phyloP scores from a whole-genome alignment of 768 basidiomycete species.

The Hygrocybe coccinea region DNA sequence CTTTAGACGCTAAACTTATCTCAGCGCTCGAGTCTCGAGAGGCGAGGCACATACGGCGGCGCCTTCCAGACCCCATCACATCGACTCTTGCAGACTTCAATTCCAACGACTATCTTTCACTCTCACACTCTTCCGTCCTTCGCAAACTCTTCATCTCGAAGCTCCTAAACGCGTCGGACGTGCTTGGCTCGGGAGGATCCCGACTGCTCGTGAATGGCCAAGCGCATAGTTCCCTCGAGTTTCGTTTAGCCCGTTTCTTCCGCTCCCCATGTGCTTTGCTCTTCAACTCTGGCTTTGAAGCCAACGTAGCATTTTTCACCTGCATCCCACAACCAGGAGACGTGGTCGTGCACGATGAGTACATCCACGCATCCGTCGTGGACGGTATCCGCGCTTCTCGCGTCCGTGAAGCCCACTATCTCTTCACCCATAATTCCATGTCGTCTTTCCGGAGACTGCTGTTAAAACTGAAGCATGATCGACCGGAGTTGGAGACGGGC shows the following conservation, averaged over 20 bases:
- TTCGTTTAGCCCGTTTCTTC: constrained; percentile 63
- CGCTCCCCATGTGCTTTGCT: constrained; percentile 59
- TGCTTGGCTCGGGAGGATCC: constrained; percentile 86
- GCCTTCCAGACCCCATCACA: constrained; percentile 55
- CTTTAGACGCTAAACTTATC: constrained; percentile 36
- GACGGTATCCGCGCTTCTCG: constrained; percentile 79
- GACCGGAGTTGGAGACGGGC: constrained; percentile 36
- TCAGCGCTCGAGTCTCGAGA: constrained; percentile 62
- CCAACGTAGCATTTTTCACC: constrained; percentile 84
- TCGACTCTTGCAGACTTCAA: constrained; percentile 57
- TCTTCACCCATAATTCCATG: constrained; percentile 75
- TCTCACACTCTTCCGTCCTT: constrained; percentile 55
- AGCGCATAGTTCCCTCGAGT: constrained; percentile 68
- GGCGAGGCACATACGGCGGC: constrained; percentile 60
- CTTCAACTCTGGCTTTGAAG: constrained; percentile 92
- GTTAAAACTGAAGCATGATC: constrained; percentile 32
- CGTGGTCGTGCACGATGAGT: constrained; percentile 74
- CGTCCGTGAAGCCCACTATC: constrained; percentile 26
- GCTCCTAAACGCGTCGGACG: constrained; percentile 44
- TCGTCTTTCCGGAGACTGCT: constrained; percentile 45
- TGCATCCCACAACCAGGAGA: constrained; percentile 75
- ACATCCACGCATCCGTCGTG: constrained; percentile 87
- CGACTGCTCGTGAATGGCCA: constrained; percentile 75
- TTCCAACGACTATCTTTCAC: constrained; percentile 92
- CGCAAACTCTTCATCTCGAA: constrained; percentile 54